Conservation (phyloP, 2,329 filamentous ascomycete species). For the Dactylonectria estremocensis region DNA sequence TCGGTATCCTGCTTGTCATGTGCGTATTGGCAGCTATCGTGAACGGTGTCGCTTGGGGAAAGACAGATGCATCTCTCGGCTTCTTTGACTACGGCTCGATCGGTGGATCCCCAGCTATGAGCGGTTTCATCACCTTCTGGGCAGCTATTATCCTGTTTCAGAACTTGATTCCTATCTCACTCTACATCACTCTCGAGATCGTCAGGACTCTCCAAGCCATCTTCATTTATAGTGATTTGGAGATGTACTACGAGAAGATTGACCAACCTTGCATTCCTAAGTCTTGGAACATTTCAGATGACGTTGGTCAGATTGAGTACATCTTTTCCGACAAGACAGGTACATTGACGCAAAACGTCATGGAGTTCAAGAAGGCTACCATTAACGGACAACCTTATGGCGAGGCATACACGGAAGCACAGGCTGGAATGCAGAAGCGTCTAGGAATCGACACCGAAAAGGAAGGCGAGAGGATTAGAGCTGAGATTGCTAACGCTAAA, state of each 20-base stretch:
- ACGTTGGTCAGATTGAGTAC: slow-evolving; percentile 98
- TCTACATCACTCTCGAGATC: slow-evolving; percentile 98
- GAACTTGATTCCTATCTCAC: slow-evolving; percentile 97
- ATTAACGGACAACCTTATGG: slow-evolving; percentile 97
- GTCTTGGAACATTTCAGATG: slow-evolving; percentile 99
- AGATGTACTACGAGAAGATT: slow-evolving; percentile 97
- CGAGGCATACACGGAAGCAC: slow-evolving; percentile 97
- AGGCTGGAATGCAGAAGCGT: slow-evolving; percentile 95
- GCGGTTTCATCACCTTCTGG: slow-evolving; percentile 98
- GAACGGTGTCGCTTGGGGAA: slow-evolving; percentile 86
- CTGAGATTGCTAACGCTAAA: slow-evolving; percentile 86
- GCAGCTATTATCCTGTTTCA: slow-evolving; percentile 95
- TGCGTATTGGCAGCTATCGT: slow-evolving; percentile 89
- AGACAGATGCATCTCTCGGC: slow-evolving; percentile 79
- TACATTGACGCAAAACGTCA: slow-evolving; percentile 95
- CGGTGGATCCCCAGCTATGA: slow-evolving; percentile 80
- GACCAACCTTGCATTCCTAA: slow-evolving; percentile 97
- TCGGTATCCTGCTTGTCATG: slow-evolving; percentile 89
- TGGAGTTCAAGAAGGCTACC: slow-evolving; percentile 99
- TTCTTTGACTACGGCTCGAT: slow-evolving; percentile 92
- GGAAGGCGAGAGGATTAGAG: slow-evolving; percentile 79
- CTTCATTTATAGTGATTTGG: slow-evolving; percentile 96
- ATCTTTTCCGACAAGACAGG: slow-evolving; percentile 99
- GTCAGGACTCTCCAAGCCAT: slow-evolving; percentile 93
- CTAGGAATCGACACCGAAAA: slow-evolving; percentile 89